Conservation (phyloP, 345 rosid genomes). For the Eucalyptus tenuipes region DNA sequence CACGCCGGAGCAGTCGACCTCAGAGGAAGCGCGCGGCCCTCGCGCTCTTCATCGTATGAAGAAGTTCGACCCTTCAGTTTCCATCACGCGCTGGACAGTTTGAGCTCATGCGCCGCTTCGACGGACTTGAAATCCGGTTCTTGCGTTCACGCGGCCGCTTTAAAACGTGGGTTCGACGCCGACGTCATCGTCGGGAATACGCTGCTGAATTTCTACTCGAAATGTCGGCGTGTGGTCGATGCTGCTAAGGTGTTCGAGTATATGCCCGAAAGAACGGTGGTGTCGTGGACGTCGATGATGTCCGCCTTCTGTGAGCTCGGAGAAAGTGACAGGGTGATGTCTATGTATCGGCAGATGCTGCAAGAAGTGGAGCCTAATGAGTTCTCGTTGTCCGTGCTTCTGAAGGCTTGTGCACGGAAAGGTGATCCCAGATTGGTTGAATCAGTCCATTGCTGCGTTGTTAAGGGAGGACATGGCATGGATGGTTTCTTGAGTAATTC, state of each 20-base stretch:
- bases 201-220: slow-evolving; percentile 10
- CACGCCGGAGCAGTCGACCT: not conserved
- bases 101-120: not conserved
- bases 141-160: not conserved
- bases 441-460: slow-evolving; percentile 17
- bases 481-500: slow-evolving; percentile 33
- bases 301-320: slow-evolving; percentile 8
- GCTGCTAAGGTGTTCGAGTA: slow-evolving; percentile 17
- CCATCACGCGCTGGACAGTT: not conserved
- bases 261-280: slow-evolving; percentile 33
- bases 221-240: not conserved
- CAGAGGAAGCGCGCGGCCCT: accelerated
- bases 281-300: slow-evolving; percentile 32
- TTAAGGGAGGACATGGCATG: slow-evolving; percentile 12
- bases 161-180: slow-evolving; percentile 6
- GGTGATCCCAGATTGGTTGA: slow-evolving; percentile 1
- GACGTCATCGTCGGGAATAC: slow-evolving; percentile 7
- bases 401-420: slow-evolving; percentile 12
- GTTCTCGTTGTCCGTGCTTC: slow-evolving; percentile 22
- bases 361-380: slow-evolving; percentile 21
- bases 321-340: slow-evolving; percentile 1
- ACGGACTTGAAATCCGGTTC: slow-evolving; percentile 3
- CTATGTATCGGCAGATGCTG: slow-evolving; percentile 9
- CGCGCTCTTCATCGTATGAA: not conserved
- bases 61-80: not conserved